Evolutionary conservation across 1,284 basidiomycete genomes (phyloP).

Genomic region (Trichosporon sp.): DNA sequence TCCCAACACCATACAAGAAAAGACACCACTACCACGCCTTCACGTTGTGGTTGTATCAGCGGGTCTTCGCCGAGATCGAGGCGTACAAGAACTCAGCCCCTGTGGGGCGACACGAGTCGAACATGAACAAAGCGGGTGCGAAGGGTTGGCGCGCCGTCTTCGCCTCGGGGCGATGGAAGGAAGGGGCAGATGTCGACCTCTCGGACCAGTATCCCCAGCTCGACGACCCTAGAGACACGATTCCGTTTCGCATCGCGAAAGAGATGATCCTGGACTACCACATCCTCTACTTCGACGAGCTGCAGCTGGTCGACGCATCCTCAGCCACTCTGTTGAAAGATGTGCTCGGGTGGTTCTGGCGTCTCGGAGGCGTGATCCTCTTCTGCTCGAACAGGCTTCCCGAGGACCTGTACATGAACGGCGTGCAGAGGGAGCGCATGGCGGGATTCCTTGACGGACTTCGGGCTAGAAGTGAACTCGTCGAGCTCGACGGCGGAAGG

Average conservation of each 20-base stretch:
- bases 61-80: conserved; percentile 57
- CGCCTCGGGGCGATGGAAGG: conserved; percentile 56
- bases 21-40: conserved; percentile 71
- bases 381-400: conserved; percentile 66
- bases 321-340: conserved; percentile 69
- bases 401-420: conserved; percentile 70
- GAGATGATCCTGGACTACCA: conserved; percentile 57
- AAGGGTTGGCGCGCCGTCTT: conserved; percentile 56
- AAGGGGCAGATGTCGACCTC: conserved; percentile 38
- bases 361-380: conserved; percentile 70
- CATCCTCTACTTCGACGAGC: conserved; percentile 66
- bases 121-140: conserved; percentile 45
- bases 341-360: conserved; percentile 73
- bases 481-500: conserved; percentile 61
- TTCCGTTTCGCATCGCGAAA: conserved; percentile 55
- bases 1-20: conserved; percentile 66
- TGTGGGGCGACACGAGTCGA: conserved; percentile 25
- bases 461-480: conserved; percentile 66
- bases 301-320: conserved; percentile 71
- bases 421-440: conserved; percentile 67
- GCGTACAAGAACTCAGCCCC: conserved; percentile 12
- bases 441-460: conserved; percentile 68
- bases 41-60: conserved; percentile 68
- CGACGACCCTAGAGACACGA: conserved; percentile 50
- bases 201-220: conserved; percentile 27